Conservation (phyloP, 2,329 filamentous ascomycete genomes). For the Beauveria caledonica region DNA sequence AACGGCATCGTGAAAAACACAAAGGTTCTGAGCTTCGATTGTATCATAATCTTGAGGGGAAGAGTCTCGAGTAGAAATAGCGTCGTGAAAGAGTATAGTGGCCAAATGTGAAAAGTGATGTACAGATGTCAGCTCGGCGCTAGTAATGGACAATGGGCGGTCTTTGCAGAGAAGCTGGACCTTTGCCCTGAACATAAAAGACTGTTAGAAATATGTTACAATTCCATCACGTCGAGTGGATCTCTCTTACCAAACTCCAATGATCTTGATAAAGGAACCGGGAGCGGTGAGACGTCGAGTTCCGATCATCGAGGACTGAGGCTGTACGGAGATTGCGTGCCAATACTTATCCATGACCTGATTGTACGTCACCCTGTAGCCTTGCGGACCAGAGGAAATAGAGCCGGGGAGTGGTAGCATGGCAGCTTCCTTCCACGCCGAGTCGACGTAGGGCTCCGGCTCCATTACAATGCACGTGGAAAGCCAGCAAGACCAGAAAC, state of each 20-base stretch:
- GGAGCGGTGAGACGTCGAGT: neutral
- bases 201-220: neutral
- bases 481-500: slow-evolving; percentile 1
- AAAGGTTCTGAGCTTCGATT: neutral
- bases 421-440: slow-evolving; percentile 1
- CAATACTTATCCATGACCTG: slow-evolving; percentile 4
- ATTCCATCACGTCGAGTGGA: neutral
- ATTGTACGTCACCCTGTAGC: neutral
- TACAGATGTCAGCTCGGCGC: neutral
- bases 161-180: slow-evolving; percentile 4
- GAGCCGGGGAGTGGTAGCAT: slow-evolving; percentile 4
- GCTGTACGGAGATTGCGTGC: neutral
- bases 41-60: neutral
- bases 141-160: neutral
- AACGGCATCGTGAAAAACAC: neutral
- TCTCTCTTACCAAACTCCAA: neutral
- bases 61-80: neutral
- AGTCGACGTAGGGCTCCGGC: neutral
- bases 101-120: slow-evolving; percentile 2
- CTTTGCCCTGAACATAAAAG: neutral
- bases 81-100: neutral
- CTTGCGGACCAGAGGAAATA: neutral
- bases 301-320: neutral
- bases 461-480: slow-evolving; percentile 7
- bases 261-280: neutral